phyloP scores from a whole-genome alignment of 2,329 filamentous ascomycete species.

The Hymenoscyphus occultus region DNA sequence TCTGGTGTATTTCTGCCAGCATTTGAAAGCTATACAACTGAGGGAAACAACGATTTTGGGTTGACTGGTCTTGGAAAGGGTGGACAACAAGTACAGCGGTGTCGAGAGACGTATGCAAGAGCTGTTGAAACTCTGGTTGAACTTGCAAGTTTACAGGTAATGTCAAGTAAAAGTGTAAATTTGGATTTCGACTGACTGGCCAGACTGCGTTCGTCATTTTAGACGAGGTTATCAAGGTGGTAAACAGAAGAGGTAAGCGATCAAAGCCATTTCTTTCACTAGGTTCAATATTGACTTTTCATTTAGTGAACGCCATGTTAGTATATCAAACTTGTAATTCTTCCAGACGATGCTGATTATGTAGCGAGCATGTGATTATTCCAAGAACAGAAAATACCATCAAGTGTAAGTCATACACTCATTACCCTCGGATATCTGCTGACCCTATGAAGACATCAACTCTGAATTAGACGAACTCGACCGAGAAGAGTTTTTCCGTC shows the following conservation, averaged over 20 bases:
- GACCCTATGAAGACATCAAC: slow-evolving; percentile 71
- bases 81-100: slow-evolving; percentile 93
- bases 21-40: slow-evolving; percentile 86
- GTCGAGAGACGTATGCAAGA: slow-evolving; percentile 90
- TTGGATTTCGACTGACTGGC: slow-evolving; percentile 12
- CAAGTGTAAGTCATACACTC: slow-evolving; percentile 61
- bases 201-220: slow-evolving; percentile 94
- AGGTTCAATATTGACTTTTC: slow-evolving; percentile 27
- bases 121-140: slow-evolving; percentile 96
- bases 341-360: slow-evolving; percentile 19
- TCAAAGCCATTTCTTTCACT: not conserved
- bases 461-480: slow-evolving; percentile 96
- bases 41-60: slow-evolving; percentile 92
- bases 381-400: slow-evolving; percentile 99
- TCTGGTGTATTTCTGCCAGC: slow-evolving; percentile 91
- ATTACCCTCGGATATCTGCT: slow-evolving; percentile 26
- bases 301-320: slow-evolving; percentile 84
- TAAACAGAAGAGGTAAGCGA: slow-evolving; percentile 80
- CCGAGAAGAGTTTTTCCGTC: slow-evolving; percentile 93
- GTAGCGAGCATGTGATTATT: slow-evolving; percentile 88
- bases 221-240: slow-evolving; percentile 98
- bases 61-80: slow-evolving; percentile 95
- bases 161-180: slow-evolving; percentile 12
- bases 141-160: slow-evolving; percentile 81
- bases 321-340: slow-evolving; percentile 33